A percentile compares a stretch with the other conserved stretches of the same genome.
Conservation (phyloP, 2,329 filamentous ascomycete genomes). For the Colletotrichum sp. region DNA sequence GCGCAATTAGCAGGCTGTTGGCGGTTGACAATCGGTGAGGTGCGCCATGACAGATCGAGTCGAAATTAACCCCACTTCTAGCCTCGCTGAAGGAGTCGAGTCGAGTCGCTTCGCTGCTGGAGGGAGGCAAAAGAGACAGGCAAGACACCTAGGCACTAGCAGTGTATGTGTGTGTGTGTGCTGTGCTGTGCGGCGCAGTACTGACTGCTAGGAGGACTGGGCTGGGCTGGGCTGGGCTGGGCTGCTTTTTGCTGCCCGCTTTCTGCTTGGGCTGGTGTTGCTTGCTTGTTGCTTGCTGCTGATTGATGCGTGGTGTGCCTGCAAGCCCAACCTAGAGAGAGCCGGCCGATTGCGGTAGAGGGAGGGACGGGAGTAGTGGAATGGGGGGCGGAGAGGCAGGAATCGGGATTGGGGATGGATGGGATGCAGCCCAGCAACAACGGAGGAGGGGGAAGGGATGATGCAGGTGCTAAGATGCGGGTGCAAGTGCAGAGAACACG, state of each 20-base stretch:
- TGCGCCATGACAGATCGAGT: conserved; percentile 21
- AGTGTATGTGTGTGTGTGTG: neutral
- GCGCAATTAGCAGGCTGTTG: conserved; percentile 16
- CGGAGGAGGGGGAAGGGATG: neutral
- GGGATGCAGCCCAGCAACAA: neutral
- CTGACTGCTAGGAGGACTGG: neutral
- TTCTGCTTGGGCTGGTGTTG: neutral
- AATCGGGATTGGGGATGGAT: neutral
- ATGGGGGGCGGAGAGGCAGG: neutral
- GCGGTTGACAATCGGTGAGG: conserved; percentile 18
- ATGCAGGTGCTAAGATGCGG: neutral
- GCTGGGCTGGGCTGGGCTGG: neutral
- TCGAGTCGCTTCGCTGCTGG: neutral
- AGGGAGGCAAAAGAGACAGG: neutral
- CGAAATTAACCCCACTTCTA: conserved; percentile 27
- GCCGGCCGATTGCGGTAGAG: neutral
- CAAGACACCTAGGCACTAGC: neutral
- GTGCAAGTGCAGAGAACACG: neutral
- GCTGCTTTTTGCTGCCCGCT: neutral
- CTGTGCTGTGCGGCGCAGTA: neutral
- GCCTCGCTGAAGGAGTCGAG: conserved; percentile 23
- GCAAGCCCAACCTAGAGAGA: neutral
- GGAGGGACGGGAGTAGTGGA: conserved; percentile 13
- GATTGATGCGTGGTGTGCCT: neutral
- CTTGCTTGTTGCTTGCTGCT: neutral